These are phyloP conservation scores for Beauveria sp. DNA, from an alignment of 2,329 filamentous ascomycete genomes.

Conservation along the genomic window DNA sequence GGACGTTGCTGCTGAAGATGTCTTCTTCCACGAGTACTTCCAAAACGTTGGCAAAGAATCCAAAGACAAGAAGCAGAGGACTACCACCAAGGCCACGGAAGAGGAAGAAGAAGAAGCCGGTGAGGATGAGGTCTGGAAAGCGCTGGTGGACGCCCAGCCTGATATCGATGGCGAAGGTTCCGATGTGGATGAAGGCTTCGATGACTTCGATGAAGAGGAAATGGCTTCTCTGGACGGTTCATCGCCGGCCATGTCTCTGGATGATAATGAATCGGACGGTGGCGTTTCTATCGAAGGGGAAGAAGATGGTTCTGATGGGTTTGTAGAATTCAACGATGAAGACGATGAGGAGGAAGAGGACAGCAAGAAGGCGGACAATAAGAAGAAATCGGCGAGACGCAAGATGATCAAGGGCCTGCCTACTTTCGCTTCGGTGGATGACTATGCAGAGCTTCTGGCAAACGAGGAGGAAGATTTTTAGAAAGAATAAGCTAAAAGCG, in stretches of 20 bases:
- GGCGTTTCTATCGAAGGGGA: constrained; percentile 37
- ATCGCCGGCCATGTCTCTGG: constrained; percentile 26
- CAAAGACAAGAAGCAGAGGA: constrained; percentile 50
- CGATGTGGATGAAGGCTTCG: constrained; percentile 43
- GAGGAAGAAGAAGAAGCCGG: constrained; percentile 53
- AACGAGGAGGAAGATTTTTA: constrained; percentile 54
- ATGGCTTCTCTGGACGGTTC: constrained; percentile 42
- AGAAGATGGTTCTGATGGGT: constrained; percentile 28
- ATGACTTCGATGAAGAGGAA: constrained; percentile 40
- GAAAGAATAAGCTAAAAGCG: neutral
- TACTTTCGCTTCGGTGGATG: constrained; percentile 86
- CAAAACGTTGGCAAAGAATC: constrained; percentile 58
- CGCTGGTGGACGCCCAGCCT: constrained; percentile 71
- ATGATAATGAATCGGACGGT: constrained; percentile 33
- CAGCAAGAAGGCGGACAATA: constrained; percentile 22
- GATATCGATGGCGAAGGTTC: constrained; percentile 50
- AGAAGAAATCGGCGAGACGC: constrained; percentile 48
- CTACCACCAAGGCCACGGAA: constrained; percentile 44
- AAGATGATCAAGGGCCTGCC: constrained; percentile 85
- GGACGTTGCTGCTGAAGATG: constrained; percentile 82
- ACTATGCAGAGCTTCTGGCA: constrained; percentile 80
- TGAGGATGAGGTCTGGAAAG: constrained; percentile 86
- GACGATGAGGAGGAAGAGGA: constrained; percentile 54
- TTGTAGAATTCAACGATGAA: constrained; percentile 40
- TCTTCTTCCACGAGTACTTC: constrained; percentile 99